Conservation (phyloP, 208 protist genomes). For the Herpetomonas muscarum region DNA sequence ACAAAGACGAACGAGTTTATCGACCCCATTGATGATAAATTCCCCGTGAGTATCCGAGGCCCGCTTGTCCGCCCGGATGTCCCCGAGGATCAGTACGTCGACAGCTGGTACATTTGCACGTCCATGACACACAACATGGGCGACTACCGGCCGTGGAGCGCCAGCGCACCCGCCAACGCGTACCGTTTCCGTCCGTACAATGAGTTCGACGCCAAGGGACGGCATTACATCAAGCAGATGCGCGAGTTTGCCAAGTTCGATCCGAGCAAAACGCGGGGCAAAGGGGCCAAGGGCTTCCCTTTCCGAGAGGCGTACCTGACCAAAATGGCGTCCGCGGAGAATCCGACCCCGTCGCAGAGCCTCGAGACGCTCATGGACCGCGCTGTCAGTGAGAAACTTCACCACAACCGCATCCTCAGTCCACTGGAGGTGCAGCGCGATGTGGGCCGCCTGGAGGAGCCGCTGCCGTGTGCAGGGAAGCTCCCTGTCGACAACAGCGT, state of each 20-base stretch:
- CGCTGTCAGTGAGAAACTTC: conserved; percentile 44
- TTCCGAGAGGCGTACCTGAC: conserved; percentile 84
- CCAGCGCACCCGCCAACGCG: conserved; percentile 70
- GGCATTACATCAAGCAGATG: conserved; percentile 83
- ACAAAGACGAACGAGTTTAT: conserved; percentile 89
- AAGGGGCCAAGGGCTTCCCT: conserved; percentile 70
- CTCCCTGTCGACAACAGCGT: conserved; percentile 38
- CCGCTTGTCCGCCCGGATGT: conserved; percentile 76
- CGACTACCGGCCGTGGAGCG: conserved; percentile 84
- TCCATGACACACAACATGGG: conserved; percentile 87
- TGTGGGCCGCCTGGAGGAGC: conserved; percentile 62
- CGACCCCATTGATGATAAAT: conserved; percentile 89
- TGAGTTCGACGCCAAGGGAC: conserved; percentile 81
- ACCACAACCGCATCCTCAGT: conserved; percentile 41
- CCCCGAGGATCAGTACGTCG: conserved; percentile 85
- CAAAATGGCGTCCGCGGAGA: conserved; percentile 44
- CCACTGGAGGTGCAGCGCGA: conserved; percentile 78
- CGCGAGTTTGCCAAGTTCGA: conserved; percentile 52
- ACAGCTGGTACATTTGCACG: conserved; percentile 88
- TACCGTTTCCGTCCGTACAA: conserved; percentile 83
- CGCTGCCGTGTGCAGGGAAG: conserved; percentile 65
- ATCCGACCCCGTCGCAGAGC: conserved; percentile 26
- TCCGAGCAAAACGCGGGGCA: conserved; percentile 34
- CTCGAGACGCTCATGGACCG: conserved; percentile 74
- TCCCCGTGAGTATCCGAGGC: conserved; percentile 79